Conservation (phyloP, 2,329 filamentous ascomycete species). For the Lizonia empirigonia region DNA sequence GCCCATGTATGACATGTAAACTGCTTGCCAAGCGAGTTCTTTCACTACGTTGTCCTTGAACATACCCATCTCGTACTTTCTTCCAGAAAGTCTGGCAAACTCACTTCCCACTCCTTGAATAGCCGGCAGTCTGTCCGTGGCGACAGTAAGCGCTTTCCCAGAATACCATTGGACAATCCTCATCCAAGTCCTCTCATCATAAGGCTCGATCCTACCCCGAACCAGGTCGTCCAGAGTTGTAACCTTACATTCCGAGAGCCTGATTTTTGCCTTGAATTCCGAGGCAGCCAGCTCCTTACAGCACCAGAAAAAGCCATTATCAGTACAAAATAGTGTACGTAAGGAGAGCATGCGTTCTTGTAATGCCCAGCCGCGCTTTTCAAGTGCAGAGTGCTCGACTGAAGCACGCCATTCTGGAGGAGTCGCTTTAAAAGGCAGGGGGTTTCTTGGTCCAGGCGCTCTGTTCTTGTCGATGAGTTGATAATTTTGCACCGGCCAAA, state of each 20-base stretch:
- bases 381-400: neutral
- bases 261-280: neutral
- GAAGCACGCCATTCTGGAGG: neutral
- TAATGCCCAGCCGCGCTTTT: neutral
- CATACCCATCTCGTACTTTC: neutral
- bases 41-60: neutral
- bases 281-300: neutral
- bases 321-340: neutral
- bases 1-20: too few species aligned
- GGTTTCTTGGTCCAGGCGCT: neutral
- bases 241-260: neutral
- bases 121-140: neutral
- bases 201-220: neutral
- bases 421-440: too few species aligned
- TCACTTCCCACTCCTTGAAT: neutral
- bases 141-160: neutral
- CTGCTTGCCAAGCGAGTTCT: slow-evolving; percentile 4
- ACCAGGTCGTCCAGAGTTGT: neutral
- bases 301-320: neutral
- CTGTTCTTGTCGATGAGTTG: neutral
- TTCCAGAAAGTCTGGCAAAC: neutral
- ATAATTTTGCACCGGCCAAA: neutral
- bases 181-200: neutral
- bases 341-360: slow-evolving; percentile 1
- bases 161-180: neutral